Evolutionary conservation across 371 early-diverging fungal species (phyloP).

Genomic region (Mucor lusitanicus): DNA sequence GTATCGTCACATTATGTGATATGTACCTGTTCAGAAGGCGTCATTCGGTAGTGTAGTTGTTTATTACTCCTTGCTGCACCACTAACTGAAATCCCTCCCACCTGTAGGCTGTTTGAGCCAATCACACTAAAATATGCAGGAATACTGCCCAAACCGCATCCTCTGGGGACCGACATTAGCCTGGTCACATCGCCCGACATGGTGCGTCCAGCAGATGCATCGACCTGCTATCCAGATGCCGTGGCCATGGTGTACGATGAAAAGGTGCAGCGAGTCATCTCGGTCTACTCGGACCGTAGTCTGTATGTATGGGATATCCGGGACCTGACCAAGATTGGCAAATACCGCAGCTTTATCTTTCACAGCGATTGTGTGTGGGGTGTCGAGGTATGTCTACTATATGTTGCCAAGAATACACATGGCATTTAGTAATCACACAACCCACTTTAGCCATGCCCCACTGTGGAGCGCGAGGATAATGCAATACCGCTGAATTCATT

Average conservation of each 20-base stretch:
- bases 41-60: conserved; percentile 52
- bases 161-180: conserved; percentile 67
- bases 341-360: conserved; percentile 67
- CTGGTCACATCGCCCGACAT: conserved; percentile 38
- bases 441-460: conserved; percentile 29
- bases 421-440: neutral
- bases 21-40: conserved; percentile 77
- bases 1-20: conserved; percentile 63
- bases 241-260: conserved; percentile 58
- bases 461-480: conserved; percentile 9
- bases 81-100: neutral
- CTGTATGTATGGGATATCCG: conserved; percentile 76
- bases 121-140: conserved; percentile 68
- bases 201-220: conserved; percentile 27
- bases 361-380: conserved; percentile 90
- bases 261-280: conserved; percentile 47
- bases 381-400: conserved; percentile 61
- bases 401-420: neutral
- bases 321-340: conserved; percentile 64
- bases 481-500: conserved; percentile 69
- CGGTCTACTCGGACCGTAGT: conserved; percentile 75
- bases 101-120: conserved; percentile 66
- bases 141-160: conserved; percentile 75
- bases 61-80: neutral
- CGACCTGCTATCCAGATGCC: conserved; percentile 61